Evolutionary conservation across 108 stramenopile species (phyloP).

Genomic region (Hondaea fermentalgiana): DNA sequence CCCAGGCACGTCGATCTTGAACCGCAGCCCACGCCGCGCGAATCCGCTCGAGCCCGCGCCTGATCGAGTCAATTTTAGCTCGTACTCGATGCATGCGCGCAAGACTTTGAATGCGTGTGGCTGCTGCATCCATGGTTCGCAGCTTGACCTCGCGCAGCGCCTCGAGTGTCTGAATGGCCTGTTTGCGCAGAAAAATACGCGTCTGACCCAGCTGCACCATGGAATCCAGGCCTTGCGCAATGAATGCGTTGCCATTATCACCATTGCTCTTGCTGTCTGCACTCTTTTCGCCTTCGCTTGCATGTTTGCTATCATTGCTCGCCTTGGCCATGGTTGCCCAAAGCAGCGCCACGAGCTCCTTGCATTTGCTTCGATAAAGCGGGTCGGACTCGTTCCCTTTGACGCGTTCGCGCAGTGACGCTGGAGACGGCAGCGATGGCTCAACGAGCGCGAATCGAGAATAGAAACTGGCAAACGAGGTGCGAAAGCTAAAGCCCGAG

Average conservation of each 20-base stretch:
- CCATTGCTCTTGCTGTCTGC: background rate
- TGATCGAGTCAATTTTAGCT: background rate
- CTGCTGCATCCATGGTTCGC: constrained; percentile 23
- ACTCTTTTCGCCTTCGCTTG: too few relatives aligned
- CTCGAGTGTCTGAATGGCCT: constrained; percentile 21
- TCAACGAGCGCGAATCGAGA: constrained; percentile 25
- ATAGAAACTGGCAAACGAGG: constrained; percentile 23
- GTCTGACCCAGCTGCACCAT: background rate
- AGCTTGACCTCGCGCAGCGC: constrained; percentile 25
- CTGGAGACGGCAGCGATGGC: background rate
- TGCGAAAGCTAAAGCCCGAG: constrained; percentile 24
- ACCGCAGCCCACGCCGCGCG: background rate
- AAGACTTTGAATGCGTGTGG: background rate
- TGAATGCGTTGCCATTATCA: background rate
- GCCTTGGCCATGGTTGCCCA: background rate
- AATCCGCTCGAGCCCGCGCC: background rate
- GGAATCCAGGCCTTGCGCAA: background rate
- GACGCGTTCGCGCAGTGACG: background rate
- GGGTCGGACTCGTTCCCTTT: background rate
- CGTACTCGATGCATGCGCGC: background rate
- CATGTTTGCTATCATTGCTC: too few relatives aligned
- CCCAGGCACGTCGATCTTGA: background rate
- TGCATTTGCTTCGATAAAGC: background rate
- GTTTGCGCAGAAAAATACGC: constrained; percentile 15
- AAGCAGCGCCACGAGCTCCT: background rate